phyloP scores from a whole-genome alignment of 495 filamentous ascomycete species.

The Jackrogersella multiformis region DNA sequence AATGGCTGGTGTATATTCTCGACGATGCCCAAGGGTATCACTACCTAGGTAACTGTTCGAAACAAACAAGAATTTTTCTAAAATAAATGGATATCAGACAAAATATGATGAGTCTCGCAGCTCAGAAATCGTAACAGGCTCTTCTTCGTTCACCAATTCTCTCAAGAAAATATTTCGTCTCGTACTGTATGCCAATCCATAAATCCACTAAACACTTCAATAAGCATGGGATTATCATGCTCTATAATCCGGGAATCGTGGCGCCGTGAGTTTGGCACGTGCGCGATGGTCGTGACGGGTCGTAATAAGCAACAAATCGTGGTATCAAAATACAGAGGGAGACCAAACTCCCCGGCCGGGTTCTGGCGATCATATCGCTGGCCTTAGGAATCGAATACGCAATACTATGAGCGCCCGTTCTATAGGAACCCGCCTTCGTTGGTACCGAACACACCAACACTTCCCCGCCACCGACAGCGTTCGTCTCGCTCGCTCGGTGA shows the following conservation, averaged over 20 bases:
- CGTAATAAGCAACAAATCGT: constrained; percentile 41
- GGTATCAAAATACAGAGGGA: constrained; percentile 42
- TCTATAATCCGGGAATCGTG: constrained; percentile 39
- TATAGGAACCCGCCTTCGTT: constrained; percentile 47
- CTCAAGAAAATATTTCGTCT: constrained; percentile 30
- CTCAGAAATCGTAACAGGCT: constrained; percentile 36
- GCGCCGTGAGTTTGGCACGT: constrained; percentile 27
- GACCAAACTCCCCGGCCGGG: constrained; percentile 5
- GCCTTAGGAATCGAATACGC: constrained; percentile 37
- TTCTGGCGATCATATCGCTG: constrained; percentile 19
- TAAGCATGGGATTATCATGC: constrained; percentile 40
- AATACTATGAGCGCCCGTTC: constrained; percentile 26
- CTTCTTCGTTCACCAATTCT: constrained; percentile 32
- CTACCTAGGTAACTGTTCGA: constrained; percentile 14
- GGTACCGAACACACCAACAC: constrained; percentile 43
- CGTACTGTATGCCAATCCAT: constrained; percentile 37
- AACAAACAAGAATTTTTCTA: constrained; percentile 24
- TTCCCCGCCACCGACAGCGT: constrained; percentile 47
- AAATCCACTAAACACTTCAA: constrained; percentile 36
- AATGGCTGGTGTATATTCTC: constrained; percentile 26
- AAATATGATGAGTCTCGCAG: constrained; percentile 25
- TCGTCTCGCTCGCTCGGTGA: constrained; percentile 43
- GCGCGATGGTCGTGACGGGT: constrained; percentile 39
- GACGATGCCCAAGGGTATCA: constrained; percentile 42
- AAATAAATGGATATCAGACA: constrained; percentile 38